Evolutionary conservation across 768 basidiomycete species (phyloP).

Genomic region (Suillus brevipes): DNA sequence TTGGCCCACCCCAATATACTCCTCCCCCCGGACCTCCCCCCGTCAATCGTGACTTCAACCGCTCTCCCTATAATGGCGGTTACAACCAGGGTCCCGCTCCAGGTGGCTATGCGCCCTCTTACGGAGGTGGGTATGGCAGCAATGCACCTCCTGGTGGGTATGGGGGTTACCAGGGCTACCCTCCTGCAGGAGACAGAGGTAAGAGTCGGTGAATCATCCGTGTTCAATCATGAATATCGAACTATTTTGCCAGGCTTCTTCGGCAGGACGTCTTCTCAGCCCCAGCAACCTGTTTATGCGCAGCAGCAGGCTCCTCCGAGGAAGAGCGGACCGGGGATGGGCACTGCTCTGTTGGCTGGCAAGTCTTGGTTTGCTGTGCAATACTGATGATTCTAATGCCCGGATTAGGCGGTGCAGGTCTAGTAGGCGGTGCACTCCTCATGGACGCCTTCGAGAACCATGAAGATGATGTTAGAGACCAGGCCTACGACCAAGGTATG

Average conservation of each 20-base stretch:
- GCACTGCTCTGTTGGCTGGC: conserved; percentile 49
- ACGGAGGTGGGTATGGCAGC: conserved; percentile 13
- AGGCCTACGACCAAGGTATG: conserved; percentile 39
- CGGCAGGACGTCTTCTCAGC: conserved; percentile 26
- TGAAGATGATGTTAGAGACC: conserved; percentile 32
- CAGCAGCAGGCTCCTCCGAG: conserved; percentile 41
- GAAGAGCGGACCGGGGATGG: conserved; percentile 52
- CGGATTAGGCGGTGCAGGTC: conserved; percentile 54
- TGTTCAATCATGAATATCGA: not conserved
- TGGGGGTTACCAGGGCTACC: conserved; percentile 23
- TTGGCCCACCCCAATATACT: conserved; percentile 43
- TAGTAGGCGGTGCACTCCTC: conserved; percentile 64
- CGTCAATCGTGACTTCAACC: conserved; percentile 32
- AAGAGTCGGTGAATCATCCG: not conserved
- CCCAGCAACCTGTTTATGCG: conserved; percentile 33
- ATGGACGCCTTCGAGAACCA: conserved; percentile 50
- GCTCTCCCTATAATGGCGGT: conserved; percentile 32
- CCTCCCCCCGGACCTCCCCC: conserved; percentile 49
- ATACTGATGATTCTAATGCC: conserved; percentile 6
- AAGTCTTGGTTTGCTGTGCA: conserved; percentile 15
- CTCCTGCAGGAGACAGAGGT: conserved; percentile 25
- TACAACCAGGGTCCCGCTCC: conserved; percentile 21
- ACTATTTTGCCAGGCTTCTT: conserved; percentile 29
- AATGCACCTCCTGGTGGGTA: conserved; percentile 17
- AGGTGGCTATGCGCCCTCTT: conserved; percentile 19